These are phyloP conservation scores for Lithohypha guttulata DNA, from an alignment of 2,329 filamentous ascomycete species.

Conservation along the genomic window DNA sequence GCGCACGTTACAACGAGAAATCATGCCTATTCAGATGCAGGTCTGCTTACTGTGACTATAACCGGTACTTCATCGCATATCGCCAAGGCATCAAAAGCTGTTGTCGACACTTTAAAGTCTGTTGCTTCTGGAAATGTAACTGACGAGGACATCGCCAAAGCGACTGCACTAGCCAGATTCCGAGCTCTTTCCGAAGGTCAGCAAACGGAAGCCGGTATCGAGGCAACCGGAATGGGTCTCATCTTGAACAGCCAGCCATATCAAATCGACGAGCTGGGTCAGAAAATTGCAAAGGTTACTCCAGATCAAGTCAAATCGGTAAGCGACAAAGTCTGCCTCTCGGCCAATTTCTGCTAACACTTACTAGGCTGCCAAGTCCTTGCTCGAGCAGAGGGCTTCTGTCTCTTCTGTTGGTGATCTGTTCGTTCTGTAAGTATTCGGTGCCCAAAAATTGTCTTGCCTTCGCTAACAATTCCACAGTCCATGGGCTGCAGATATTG, in stretches of 20 bases:
- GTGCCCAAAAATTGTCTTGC: neutral
- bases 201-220: slow-evolving; percentile 63
- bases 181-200: slow-evolving; percentile 74
- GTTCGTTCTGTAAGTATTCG: slow-evolving; percentile 51
- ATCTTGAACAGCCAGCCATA: slow-evolving; percentile 72
- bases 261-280: slow-evolving; percentile 68
- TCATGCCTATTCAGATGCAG: slow-evolving; percentile 83
- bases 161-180: slow-evolving; percentile 87
- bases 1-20: slow-evolving; percentile 65
- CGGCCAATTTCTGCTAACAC: neutral
- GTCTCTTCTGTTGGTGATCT: slow-evolving; percentile 87
- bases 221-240: slow-evolving; percentile 74
- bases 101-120: slow-evolving; percentile 72
- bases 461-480: slow-evolving; percentile 5
- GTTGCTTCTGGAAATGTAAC: slow-evolving; percentile 63
- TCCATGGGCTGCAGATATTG: slow-evolving; percentile 88
- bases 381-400: slow-evolving; percentile 79
- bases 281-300: slow-evolving; percentile 70
- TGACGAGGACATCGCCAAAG: slow-evolving; percentile 84
- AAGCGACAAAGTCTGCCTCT: slow-evolving; percentile 32
- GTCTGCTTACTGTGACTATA: slow-evolving; percentile 75
- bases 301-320: slow-evolving; percentile 77
- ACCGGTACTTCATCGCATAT: slow-evolving; percentile 64
- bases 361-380: slow-evolving; percentile 83
- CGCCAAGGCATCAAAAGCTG: slow-evolving; percentile 60